phyloP scores from a whole-genome alignment of 2,329 filamentous ascomycete species.

The Emmonsiellopsis sp. region DNA sequence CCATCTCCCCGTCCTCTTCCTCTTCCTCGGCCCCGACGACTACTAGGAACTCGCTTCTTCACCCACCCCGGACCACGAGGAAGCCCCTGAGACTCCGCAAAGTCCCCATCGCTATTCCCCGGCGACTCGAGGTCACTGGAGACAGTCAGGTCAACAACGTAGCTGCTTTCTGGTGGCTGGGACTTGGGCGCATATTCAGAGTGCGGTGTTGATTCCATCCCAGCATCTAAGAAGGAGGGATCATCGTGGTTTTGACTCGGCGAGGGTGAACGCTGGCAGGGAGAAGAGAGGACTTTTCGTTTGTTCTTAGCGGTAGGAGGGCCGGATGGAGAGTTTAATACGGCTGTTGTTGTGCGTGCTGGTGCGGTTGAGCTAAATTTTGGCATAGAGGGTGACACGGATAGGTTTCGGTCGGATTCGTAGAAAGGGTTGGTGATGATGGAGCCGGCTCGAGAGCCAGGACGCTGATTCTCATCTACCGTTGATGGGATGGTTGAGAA shows the following conservation, averaged over 20 bases:
- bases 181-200: neutral
- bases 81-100: constrained; percentile 20
- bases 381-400: constrained; percentile 4
- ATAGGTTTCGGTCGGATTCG: constrained; percentile 17
- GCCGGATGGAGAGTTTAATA: neutral
- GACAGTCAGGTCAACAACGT: constrained; percentile 30
- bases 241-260: neutral
- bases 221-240: neutral
- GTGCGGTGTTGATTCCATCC: neutral
- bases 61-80: constrained; percentile 23
- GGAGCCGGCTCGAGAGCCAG: constrained; percentile 9
- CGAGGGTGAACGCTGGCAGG: neutral
- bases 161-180: constrained; percentile 11
- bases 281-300: constrained; percentile 5
- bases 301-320: neutral
- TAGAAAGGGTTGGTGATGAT: constrained; percentile 25
- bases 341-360: constrained; percentile 6
- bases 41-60: constrained; percentile 13
- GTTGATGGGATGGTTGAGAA: constrained; percentile 3
- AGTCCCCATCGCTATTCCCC: constrained; percentile 22
- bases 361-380: constrained; percentile 11
- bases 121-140: constrained; percentile 24
- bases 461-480: constrained; percentile 5
- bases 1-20: neutral
- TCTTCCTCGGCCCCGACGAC: constrained; percentile 3